Evolutionary conservation across 495 filamentous ascomycete species (phyloP).

Genomic region (Daldinia concentrica): DNA sequence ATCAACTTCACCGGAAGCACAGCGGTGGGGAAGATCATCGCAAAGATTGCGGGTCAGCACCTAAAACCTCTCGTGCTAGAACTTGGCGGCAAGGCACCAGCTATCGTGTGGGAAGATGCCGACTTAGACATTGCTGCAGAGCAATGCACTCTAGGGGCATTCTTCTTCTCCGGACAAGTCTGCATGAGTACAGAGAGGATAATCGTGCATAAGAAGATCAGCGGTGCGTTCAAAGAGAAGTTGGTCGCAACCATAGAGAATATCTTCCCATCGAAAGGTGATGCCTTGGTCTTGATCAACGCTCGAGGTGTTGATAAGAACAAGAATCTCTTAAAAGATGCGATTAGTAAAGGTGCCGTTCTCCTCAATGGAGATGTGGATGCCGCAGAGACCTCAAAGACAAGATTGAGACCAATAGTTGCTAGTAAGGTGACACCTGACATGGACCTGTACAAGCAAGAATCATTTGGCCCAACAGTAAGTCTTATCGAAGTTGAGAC

Average conservation of each 20-base stretch:
- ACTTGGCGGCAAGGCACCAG: slow-evolving; percentile 72
- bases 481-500: slow-evolving; percentile 63
- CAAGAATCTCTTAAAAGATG: slow-evolving; percentile 70
- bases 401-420: slow-evolving; percentile 76
- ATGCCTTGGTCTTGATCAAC: slow-evolving; percentile 70
- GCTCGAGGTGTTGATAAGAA: slow-evolving; percentile 70
- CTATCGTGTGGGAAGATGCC: slow-evolving; percentile 73
- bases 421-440: slow-evolving; percentile 73
- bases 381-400: slow-evolving; percentile 56
- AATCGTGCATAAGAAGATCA: slow-evolving; percentile 77
- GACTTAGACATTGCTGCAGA: slow-evolving; percentile 66
- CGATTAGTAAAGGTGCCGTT: slow-evolving; percentile 72
- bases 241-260: slow-evolving; percentile 62
- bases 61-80: slow-evolving; percentile 77
- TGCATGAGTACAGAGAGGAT: slow-evolving; percentile 92
- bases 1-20: slow-evolving; percentile 76
- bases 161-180: slow-evolving; percentile 77
- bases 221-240: slow-evolving; percentile 69
- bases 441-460: slow-evolving; percentile 84
- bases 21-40: slow-evolving; percentile 66
- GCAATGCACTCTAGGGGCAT: slow-evolving; percentile 61
- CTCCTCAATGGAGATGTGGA: slow-evolving; percentile 67
- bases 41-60: slow-evolving; percentile 64
- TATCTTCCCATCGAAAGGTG: slow-evolving; percentile 58
- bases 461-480: slow-evolving; percentile 86